Conservation (phyloP, 306 rosid genomes). For the Cicer chorassanicum region DNA sequence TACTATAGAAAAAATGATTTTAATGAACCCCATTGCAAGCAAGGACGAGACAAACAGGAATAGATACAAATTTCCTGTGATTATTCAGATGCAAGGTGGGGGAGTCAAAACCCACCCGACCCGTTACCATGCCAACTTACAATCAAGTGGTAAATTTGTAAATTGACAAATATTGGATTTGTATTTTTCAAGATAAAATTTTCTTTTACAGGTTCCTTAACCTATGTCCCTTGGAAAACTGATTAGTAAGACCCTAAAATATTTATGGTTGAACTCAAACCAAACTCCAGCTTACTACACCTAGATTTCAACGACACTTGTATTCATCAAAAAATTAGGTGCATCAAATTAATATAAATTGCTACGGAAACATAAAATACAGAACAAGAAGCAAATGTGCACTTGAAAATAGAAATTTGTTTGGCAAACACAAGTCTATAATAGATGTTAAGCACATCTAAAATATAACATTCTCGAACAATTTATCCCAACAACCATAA, state of each 20-base stretch:
- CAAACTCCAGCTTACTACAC: neutral
- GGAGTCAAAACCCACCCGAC: no score
- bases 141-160: no score
- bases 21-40: no score
- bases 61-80: no score
- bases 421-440: conserved; percentile 51
- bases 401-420: conserved; percentile 49
- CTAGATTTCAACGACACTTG: neutral
- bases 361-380: conserved; percentile 12
- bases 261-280: neutral
- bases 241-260: no score
- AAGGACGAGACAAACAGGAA: no score
- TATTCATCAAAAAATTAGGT: neutral
- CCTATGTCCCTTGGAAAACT: no score
- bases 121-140: no score
- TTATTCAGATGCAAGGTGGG: accelerated
- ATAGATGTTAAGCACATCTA: conserved; percentile 60
- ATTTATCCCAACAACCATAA: conserved; percentile 65
- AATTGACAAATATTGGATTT: no score
- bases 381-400: conserved; percentile 46
- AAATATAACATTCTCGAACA: conserved; percentile 53
- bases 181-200: no score
- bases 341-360: neutral
- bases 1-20: no score
- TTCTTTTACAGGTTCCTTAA: no score